Conservation (phyloP, 768 basidiomycete genomes). For the Solioccasus polychromus region DNA sequence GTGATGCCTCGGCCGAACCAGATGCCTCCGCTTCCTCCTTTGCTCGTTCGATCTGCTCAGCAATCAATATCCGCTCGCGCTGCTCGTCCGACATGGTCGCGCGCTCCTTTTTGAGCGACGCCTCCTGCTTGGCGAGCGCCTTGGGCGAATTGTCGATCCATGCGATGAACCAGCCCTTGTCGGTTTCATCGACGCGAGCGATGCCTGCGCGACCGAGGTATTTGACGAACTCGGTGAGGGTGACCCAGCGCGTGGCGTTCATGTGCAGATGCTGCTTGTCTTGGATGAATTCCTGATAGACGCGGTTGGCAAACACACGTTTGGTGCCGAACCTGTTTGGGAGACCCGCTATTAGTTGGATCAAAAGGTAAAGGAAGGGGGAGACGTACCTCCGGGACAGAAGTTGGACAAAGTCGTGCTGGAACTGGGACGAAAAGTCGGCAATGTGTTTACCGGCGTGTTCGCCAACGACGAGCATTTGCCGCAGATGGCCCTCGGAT, state of each 20-base stretch:
- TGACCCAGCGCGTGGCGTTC: constrained; percentile 98
- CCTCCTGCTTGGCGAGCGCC: constrained; percentile 86
- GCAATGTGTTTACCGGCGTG: constrained; percentile 89
- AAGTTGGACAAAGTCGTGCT: constrained; percentile 87
- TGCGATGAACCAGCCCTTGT: constrained; percentile 96
- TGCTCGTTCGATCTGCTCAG: constrained; percentile 93
- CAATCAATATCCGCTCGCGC: constrained; percentile 83
- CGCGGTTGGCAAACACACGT: constrained; percentile 89
- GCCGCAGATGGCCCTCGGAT: constrained; percentile 87
- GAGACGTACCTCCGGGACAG: constrained; percentile 77
- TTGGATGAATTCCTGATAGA: constrained; percentile 97
- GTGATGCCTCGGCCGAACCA: constrained; percentile 32
- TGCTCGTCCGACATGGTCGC: constrained; percentile 92
- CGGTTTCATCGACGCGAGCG: constrained; percentile 94
- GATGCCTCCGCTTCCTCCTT: constrained; percentile 39
- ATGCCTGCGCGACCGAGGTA: constrained; percentile 83
- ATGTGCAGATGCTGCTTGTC: constrained; percentile 95
- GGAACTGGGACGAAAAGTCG: constrained; percentile 85
- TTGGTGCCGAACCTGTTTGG: constrained; percentile 80
- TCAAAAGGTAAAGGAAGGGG: not conserved
- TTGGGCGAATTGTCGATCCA: constrained; percentile 98
- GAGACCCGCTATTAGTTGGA: not conserved
- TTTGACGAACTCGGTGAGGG: constrained; percentile 93
- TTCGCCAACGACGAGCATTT: constrained; percentile 97
- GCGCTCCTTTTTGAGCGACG: constrained; percentile 87